Conservation (phyloP, 2,329 filamentous ascomycete species). For the Sporothrix protearum region DNA sequence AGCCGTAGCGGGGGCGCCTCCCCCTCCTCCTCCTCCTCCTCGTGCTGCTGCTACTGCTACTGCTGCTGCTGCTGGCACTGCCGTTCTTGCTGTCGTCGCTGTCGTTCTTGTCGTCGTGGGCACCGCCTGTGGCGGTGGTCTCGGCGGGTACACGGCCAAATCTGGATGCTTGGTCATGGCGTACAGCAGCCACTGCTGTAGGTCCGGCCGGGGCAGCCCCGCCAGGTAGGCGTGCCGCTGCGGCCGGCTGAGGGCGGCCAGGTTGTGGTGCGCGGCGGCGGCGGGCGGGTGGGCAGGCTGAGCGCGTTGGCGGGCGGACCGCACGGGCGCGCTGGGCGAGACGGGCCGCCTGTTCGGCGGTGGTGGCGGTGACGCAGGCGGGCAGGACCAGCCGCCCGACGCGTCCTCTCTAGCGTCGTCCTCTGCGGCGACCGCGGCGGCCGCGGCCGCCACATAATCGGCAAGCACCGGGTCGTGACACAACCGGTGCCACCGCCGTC, state of each 20-base stretch:
- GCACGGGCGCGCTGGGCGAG: neutral
- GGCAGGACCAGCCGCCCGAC: neutral
- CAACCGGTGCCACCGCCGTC: slow-evolving; percentile 73
- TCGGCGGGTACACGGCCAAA: slow-evolving; percentile 58
- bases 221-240: slow-evolving; percentile 63
- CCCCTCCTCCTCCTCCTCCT: too few species aligned
- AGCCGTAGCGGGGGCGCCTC: too few species aligned
- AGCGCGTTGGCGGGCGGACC: neutral
- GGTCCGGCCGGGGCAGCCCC: slow-evolving; percentile 55
- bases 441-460: slow-evolving; percentile 46
- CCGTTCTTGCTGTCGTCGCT: too few species aligned
- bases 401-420: slow-evolving; percentile 53
- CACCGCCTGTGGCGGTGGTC: slow-evolving; percentile 15
- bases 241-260: slow-evolving; percentile 35
- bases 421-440: slow-evolving; percentile 53
- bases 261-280: neutral
- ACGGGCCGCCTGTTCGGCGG: neutral
- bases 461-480: slow-evolving; percentile 74
- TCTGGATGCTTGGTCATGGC: slow-evolving; percentile 60
- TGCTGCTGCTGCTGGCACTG: too few species aligned
- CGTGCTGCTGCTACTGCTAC: too few species aligned
- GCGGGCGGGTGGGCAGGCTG: neutral
- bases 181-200: slow-evolving; percentile 63
- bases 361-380: neutral
- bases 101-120: neutral